A percentile compares a stretch with the other conserved stretches of the same genome.
phyloP scores from a whole-genome alignment of 495 filamentous ascomycete genomes.

The Aspergillus cavernicola region DNA sequence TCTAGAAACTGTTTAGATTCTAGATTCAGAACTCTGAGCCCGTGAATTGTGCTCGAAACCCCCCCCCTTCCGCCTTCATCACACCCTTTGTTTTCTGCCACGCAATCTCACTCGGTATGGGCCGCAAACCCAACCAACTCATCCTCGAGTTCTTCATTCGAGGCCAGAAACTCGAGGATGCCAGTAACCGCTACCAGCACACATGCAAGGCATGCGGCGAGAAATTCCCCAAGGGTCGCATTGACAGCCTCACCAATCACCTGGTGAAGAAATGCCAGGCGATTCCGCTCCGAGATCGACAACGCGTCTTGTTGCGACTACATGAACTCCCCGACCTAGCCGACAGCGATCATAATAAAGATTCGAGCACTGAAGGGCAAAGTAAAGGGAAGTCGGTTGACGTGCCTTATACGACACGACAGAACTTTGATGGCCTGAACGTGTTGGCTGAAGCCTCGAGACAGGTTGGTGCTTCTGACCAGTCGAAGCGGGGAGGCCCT shows the following conservation, averaged over 20 bases:
- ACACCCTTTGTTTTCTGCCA: constrained; percentile 15
- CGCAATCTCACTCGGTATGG: constrained; percentile 53
- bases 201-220: constrained; percentile 84
- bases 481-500: constrained; percentile 38
- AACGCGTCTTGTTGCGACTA: constrained; percentile 59
- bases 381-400: constrained; percentile 40
- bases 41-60: constrained; percentile 7
- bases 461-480: constrained; percentile 55
- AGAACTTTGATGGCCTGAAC: constrained; percentile 70
- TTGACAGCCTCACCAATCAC: constrained; percentile 74
- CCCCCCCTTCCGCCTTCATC: constrained; percentile 2
- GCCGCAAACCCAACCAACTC: constrained; percentile 74
- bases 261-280: constrained; percentile 78
- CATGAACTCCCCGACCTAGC: constrained; percentile 45
- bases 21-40: background rate
- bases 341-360: constrained; percentile 36
- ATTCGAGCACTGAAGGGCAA: constrained; percentile 31
- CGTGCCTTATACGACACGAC: constrained; percentile 41
- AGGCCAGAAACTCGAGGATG: constrained; percentile 75
- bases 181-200: constrained; percentile 82
- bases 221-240: constrained; percentile 77
- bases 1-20: background rate
- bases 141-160: constrained; percentile 82
- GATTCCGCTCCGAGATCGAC: constrained; percentile 61
- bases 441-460: constrained; percentile 80